Conservation (phyloP, 148 eudicot genomes). For the Suaeda aralocaspica region DNA sequence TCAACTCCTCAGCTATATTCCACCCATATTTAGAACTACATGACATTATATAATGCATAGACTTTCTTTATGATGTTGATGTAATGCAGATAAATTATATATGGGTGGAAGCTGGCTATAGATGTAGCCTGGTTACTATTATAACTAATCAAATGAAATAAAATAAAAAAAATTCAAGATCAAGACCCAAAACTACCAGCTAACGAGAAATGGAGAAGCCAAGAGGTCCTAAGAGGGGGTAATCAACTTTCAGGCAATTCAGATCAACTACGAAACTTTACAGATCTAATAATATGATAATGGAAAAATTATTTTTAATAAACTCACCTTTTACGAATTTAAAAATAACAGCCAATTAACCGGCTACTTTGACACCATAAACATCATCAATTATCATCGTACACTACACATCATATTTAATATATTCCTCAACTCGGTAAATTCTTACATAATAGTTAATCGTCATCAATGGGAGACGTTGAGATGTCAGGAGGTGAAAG, state of each 20-base stretch:
- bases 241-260: background rate
- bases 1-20: constrained; percentile 24
- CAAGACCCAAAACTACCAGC: background rate
- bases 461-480: too few relatives aligned
- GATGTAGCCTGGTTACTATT: background rate
- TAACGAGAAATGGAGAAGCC: background rate
- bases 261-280: background rate
- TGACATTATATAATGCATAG: background rate
- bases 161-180: background rate
- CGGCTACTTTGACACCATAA: too few relatives aligned
- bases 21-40: too few relatives aligned
- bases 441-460: too few relatives aligned
- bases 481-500: too few relatives aligned
- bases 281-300: too few relatives aligned
- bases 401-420: too few relatives aligned
- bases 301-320: too few relatives aligned
- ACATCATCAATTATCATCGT: too few relatives aligned
- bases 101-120: background rate
- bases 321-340: too few relatives aligned
- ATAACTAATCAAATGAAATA: background rate
- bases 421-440: too few relatives aligned
- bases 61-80: background rate
- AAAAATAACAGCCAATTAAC: too few relatives aligned
- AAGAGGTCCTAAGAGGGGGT: background rate
- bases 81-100: background rate